Conservation (phyloP, 1,139 yeast genomes). For the Blastobotrys arbuscula region DNA sequence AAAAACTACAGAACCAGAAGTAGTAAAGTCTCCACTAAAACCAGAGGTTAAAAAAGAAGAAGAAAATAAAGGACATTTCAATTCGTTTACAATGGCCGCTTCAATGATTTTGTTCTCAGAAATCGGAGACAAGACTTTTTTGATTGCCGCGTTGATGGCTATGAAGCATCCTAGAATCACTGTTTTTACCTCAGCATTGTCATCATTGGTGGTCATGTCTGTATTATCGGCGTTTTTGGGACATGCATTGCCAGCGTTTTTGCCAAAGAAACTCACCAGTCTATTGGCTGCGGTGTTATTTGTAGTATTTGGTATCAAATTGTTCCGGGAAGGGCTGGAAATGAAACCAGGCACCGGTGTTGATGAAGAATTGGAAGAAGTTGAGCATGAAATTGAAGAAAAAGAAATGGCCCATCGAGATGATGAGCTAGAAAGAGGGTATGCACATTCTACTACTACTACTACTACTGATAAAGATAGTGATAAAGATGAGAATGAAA, state of each 20-base stretch:
- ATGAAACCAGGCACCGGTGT: slow-evolving; percentile 84
- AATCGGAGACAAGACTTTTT: slow-evolving; percentile 93
- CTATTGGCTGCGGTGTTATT: slow-evolving; percentile 76
- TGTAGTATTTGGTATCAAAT: slow-evolving; percentile 72
- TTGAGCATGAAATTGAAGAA: slow-evolving; percentile 83
- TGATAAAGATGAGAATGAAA: slow-evolving; percentile 19
- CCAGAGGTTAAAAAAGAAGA: background rate
- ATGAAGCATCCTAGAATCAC: slow-evolving; percentile 82
- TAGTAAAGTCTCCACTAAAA: background rate
- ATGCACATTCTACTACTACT: slow-evolving; percentile 23
- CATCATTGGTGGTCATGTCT: slow-evolving; percentile 89
- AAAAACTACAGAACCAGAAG: background rate
- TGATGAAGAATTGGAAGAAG: slow-evolving; percentile 93
- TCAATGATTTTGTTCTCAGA: slow-evolving; percentile 87
- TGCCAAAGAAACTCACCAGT: slow-evolving; percentile 76
- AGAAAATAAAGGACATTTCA: slow-evolving; percentile 15
- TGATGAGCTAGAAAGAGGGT: slow-evolving; percentile 56
- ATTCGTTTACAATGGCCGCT: slow-evolving; percentile 35
- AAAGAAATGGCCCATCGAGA: slow-evolving; percentile 49
- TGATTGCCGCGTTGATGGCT: slow-evolving; percentile 96
- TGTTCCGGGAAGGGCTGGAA: slow-evolving; percentile 71
- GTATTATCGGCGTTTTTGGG: slow-evolving; percentile 86
- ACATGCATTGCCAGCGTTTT: slow-evolving; percentile 77
- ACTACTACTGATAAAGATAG: background rate
- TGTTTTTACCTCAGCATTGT: slow-evolving; percentile 81